Conservation (phyloP, 1,284 basidiomycete species). For the Pseudozyma thailandica region DNA sequence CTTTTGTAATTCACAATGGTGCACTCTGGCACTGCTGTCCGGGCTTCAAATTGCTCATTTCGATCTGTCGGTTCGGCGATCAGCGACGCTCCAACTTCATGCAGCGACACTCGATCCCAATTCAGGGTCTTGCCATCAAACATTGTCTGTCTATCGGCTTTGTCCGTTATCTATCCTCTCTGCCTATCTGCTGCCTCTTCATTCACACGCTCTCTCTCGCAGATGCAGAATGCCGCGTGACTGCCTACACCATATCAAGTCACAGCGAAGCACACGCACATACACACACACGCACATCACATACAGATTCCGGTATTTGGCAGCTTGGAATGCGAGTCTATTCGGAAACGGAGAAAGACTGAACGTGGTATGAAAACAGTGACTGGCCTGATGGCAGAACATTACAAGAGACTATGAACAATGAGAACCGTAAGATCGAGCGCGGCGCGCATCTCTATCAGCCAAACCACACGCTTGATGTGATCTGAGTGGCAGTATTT, state of each 20-base stretch:
- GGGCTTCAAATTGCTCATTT: too few species aligned
- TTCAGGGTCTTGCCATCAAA: too few species aligned
- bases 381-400: conserved; percentile 2
- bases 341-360: conserved; percentile 5
- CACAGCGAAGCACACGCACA: background rate
- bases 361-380: conserved; percentile 7
- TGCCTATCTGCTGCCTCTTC: background rate
- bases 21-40: too few species aligned
- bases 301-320: background rate
- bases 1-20: background rate
- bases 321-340: conserved; percentile 3
- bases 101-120: too few species aligned
- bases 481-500: background rate
- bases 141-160: too few species aligned
- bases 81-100: too few species aligned
- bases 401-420: conserved; percentile 8
- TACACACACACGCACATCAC: too few species aligned
- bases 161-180: background rate
- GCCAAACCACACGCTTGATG: background rate
- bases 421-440: conserved; percentile 1
- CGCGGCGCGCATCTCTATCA: conserved; percentile 4
- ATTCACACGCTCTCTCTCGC: too few species aligned
- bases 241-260: background rate
- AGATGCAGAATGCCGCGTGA: background rate
- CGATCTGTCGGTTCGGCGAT: too few species aligned